Conservation (phyloP, 2,329 filamentous ascomycete species). For the Acephala macrosclerotiorum region DNA sequence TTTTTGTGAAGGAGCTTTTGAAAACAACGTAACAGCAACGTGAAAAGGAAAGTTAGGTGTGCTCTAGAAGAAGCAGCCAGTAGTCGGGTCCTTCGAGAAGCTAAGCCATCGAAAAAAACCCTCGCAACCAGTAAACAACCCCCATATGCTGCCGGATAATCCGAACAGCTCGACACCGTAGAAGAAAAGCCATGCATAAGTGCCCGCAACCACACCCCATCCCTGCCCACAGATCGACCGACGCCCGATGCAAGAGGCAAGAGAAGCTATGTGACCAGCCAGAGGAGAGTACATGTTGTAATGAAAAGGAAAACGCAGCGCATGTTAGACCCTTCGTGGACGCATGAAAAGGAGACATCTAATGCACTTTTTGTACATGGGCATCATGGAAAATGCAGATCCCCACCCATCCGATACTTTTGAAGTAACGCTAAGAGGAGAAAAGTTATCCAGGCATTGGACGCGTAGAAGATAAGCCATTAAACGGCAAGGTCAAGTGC, state of each 20-base stretch:
- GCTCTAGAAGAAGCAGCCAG: slow-evolving; percentile 7
- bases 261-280: slow-evolving; percentile 32
- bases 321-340: slow-evolving; percentile 44
- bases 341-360: slow-evolving; percentile 46
- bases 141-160: not conserved
- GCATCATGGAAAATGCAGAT: slow-evolving; percentile 47
- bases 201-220: slow-evolving; percentile 6
- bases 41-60: slow-evolving; percentile 6
- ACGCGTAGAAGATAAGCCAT: slow-evolving; percentile 44
- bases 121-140: not conserved
- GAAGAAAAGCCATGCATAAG: slow-evolving; percentile 13
- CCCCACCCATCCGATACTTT: slow-evolving; percentile 48
- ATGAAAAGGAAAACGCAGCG: slow-evolving; percentile 32
- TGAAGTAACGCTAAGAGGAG: slow-evolving; percentile 48
- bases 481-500: slow-evolving; percentile 41
- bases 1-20: slow-evolving; percentile 21
- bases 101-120: not conserved
- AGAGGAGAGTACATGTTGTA: slow-evolving; percentile 36
- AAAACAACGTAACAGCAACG: slow-evolving; percentile 14
- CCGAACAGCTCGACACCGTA: slow-evolving; percentile 3
- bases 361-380: slow-evolving; percentile 49
- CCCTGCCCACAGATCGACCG: slow-evolving; percentile 9
- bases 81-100: not conserved
- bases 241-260: slow-evolving; percentile 27
- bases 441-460: slow-evolving; percentile 47